Percentiles rank a stretch among this genome's conserved stretches.
phyloP scores from a whole-genome alignment of 495 filamentous ascomycete genomes.

The Aspergillus sparsus region DNA sequence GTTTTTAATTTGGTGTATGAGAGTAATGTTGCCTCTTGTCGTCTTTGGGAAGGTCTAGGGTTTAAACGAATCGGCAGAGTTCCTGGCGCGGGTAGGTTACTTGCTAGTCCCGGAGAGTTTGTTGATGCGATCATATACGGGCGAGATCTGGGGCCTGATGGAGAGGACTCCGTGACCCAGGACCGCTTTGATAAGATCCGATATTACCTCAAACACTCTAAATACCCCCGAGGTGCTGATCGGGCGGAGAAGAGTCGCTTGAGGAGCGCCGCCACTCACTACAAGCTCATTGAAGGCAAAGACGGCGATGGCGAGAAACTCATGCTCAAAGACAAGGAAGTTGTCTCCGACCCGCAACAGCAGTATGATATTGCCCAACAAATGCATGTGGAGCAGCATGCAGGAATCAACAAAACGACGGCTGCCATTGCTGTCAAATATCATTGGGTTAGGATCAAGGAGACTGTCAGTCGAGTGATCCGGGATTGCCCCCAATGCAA shows the following conservation, averaged over 20 bases:
- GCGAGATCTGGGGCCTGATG: constrained; percentile 73
- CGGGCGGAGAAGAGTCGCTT: constrained; percentile 94
- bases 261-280: constrained; percentile 91
- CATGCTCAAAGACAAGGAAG: constrained; percentile 98
- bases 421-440: constrained; percentile 90
- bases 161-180: constrained; percentile 88
- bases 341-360: constrained; percentile 84
- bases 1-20: constrained; percentile 99
- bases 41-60: constrained; percentile 96
- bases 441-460: constrained; percentile 99
- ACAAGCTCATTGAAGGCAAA: constrained; percentile 65
- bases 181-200: constrained; percentile 98
- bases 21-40: constrained; percentile 91
- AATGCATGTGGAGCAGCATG: constrained; percentile 77
- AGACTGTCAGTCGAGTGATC: constrained; percentile 93
- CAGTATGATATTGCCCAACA: constrained; percentile 87
- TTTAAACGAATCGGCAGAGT: constrained; percentile 96
- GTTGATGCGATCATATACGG: constrained; percentile 98
- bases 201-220: constrained; percentile 92
- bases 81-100: constrained; percentile 82
- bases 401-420: constrained; percentile 97
- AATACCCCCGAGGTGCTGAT: constrained; percentile 91
- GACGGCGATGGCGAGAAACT: constrained; percentile 66
- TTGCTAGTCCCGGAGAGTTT: constrained; percentile 74
- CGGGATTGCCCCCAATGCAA: constrained; percentile 90